Conservation (phyloP, 805 yeast species). For the Monosporozyma aquatica region DNA sequence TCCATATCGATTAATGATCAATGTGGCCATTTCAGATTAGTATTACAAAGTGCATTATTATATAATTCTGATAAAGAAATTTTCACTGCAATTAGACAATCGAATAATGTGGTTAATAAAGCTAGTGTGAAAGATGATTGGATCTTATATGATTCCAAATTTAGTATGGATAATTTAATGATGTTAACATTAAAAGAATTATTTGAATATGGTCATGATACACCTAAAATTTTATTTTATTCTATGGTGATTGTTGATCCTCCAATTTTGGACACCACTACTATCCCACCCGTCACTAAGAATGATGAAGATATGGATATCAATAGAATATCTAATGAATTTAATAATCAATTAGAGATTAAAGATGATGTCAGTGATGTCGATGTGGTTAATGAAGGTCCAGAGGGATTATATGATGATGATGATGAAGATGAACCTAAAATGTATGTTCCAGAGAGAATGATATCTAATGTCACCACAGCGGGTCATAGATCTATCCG, state of each 20-base stretch:
- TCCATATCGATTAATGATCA: constrained; percentile 25
- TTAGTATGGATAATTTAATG: constrained; percentile 31
- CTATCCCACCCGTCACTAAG: too few species aligned
- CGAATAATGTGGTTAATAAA: constrained; percentile 22
- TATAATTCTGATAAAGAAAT: constrained; percentile 21
- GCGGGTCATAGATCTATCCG: constrained; percentile 24
- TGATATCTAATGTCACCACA: constrained; percentile 19
- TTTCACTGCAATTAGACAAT: constrained; percentile 29
- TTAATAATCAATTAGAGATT: background rate
- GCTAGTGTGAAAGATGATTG: constrained; percentile 34
- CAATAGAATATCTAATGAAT: background rate
- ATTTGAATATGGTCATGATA: constrained; percentile 9
- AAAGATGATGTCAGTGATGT: constrained; percentile 3
- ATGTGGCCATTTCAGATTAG: constrained; percentile 25
- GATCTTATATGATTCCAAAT: constrained; percentile 34
- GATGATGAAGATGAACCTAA: constrained; percentile 17
- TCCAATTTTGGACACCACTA: too few species aligned
- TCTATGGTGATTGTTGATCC: constrained; percentile 14
- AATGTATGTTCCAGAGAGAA: constrained; percentile 20
- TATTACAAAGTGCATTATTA: constrained; percentile 28
- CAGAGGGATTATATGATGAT: constrained; percentile 5
- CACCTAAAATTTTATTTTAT: constrained; percentile 14
- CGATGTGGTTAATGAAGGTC: background rate
- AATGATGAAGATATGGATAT: background rate
- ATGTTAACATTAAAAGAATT: constrained; percentile 14